These are phyloP conservation scores for Fusarium pilosicola DNA, from an alignment of 2,329 filamentous ascomycete species.

Conservation along the genomic window DNA sequence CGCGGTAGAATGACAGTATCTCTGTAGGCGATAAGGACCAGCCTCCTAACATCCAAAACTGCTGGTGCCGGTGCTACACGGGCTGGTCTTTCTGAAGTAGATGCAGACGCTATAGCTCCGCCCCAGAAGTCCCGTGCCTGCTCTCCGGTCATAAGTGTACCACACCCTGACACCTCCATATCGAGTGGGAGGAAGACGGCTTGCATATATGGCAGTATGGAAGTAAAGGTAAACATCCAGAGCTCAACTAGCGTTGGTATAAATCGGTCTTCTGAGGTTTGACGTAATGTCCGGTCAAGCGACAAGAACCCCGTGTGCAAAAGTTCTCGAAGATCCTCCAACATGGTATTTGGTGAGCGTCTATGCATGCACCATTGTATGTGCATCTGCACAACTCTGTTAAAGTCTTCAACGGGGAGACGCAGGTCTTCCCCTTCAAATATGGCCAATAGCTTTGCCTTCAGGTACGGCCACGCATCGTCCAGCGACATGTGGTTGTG, in stretches of 20 bases:
- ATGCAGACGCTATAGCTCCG: constrained; percentile 63
- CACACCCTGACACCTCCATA: constrained; percentile 88
- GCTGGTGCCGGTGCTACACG: constrained; percentile 60
- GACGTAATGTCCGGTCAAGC: constrained; percentile 83
- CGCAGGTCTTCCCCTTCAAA: constrained; percentile 85
- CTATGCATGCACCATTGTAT: constrained; percentile 81
- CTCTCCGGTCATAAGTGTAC: constrained; percentile 78
- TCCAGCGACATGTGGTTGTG: constrained; percentile 77
- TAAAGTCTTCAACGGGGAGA: constrained; percentile 85
- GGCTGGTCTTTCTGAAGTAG: constrained; percentile 45
- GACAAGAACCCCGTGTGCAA: constrained; percentile 84
- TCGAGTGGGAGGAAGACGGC: constrained; percentile 94
- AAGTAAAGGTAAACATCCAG: constrained; percentile 93
- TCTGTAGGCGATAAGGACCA: constrained; percentile 88
- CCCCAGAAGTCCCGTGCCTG: constrained; percentile 94
- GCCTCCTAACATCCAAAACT: constrained; percentile 84
- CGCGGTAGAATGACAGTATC: constrained; percentile 89
- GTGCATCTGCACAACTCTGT: constrained; percentile 80
- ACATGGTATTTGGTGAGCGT: constrained; percentile 73
- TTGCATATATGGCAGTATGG: constrained; percentile 91
- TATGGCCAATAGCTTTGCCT: constrained; percentile 78
- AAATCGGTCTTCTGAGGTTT: constrained; percentile 85
- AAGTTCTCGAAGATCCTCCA: constrained; percentile 81
- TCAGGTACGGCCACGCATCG: constrained; percentile 85
- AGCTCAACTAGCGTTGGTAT: constrained; percentile 91